Evolutionary conservation across 768 basidiomycete species (phyloP).

Genomic region (Macrolepiota dolichaula): DNA sequence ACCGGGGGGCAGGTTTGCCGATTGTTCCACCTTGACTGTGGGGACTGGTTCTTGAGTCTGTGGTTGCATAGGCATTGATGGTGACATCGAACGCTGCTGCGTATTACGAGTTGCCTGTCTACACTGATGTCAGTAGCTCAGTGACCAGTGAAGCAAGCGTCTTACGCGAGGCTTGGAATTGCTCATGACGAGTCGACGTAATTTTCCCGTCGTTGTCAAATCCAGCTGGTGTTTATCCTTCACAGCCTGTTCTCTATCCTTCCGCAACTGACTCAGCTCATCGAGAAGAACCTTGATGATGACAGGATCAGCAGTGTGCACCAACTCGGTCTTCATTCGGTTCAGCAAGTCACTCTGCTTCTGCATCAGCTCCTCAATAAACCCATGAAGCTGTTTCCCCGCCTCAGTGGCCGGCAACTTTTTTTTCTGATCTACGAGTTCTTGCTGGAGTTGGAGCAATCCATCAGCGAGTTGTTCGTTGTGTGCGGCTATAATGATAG

Average conservation of each 20-base stretch:
- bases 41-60: too few species aligned
- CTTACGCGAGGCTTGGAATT: too few species aligned
- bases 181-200: too few species aligned
- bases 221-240: conserved; percentile 15
- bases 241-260: background rate
- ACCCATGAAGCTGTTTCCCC: background rate
- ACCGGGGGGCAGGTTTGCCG: too few species aligned
- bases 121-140: too few species aligned
- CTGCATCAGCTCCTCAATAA: background rate
- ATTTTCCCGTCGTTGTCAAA: too few species aligned
- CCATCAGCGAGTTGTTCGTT: too few species aligned
- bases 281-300: background rate
- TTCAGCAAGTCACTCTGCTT: background rate
- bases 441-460: background rate
- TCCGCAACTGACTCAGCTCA: background rate
- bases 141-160: too few species aligned
- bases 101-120: too few species aligned
- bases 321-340: background rate
- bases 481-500: background rate
- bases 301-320: background rate
- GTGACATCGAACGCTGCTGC: too few species aligned
- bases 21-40: too few species aligned
- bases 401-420: background rate
- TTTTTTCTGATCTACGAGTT: background rate
- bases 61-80: too few species aligned